phyloP scores from a whole-genome alignment of 2,329 filamentous ascomycete species.

The Fusarium caatingaense region DNA sequence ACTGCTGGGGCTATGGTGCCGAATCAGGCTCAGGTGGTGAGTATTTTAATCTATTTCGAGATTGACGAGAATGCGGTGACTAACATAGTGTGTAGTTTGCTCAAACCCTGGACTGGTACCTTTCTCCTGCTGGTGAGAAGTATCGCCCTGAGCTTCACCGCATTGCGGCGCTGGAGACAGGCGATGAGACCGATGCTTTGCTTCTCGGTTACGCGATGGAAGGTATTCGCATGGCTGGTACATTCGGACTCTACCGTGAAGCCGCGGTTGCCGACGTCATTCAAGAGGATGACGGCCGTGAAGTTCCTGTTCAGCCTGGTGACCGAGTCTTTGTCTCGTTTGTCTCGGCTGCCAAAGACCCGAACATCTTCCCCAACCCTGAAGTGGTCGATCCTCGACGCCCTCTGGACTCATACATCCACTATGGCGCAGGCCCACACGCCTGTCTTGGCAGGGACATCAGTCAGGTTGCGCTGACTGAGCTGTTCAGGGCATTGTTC shows the following conservation, averaged over 20 bases:
- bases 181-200: slow-evolving; percentile 69
- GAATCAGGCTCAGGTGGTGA: slow-evolving; percentile 74
- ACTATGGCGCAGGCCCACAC: slow-evolving; percentile 72
- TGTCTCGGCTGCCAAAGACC: slow-evolving; percentile 66
- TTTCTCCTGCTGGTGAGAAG: slow-evolving; percentile 65
- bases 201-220: slow-evolving; percentile 79
- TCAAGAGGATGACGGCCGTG: slow-evolving; percentile 62
- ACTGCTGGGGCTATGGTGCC: slow-evolving; percentile 75
- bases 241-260: slow-evolving; percentile 70
- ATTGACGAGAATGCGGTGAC: not conserved
- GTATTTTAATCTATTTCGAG: slow-evolving; percentile 38
- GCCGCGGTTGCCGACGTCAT: slow-evolving; percentile 60
- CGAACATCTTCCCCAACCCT: slow-evolving; percentile 70
- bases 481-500: slow-evolving; percentile 76
- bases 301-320: slow-evolving; percentile 64
- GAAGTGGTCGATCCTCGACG: slow-evolving; percentile 71
- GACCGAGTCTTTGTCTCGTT: slow-evolving; percentile 74
- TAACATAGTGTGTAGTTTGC: slow-evolving; percentile 65
- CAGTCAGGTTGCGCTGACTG: slow-evolving; percentile 70
- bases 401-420: slow-evolving; percentile 72
- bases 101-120: slow-evolving; percentile 78
- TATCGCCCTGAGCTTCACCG: slow-evolving; percentile 71
- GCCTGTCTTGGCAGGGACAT: slow-evolving; percentile 70
- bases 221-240: slow-evolving; percentile 75
- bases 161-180: slow-evolving; percentile 65